Conservation (phyloP, 164 flowering plant species). For the Berberis vulgaris region DNA sequence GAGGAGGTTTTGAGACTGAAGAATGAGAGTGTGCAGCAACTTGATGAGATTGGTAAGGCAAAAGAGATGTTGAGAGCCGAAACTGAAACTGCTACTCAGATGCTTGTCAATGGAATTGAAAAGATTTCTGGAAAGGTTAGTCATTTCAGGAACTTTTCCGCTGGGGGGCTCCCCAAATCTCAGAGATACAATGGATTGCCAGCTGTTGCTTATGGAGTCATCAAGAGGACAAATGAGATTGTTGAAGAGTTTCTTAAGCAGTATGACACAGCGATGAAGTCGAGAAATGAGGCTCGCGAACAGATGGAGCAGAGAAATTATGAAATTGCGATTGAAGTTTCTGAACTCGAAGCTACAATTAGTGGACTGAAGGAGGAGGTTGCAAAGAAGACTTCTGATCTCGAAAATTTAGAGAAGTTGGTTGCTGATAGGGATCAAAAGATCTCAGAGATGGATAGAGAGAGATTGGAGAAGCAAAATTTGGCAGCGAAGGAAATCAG, state of each 20-base stretch:
- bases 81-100: slow-evolving; percentile 54
- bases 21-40: slow-evolving; percentile 39
- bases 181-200: slow-evolving; percentile 81
- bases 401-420: slow-evolving; percentile 42
- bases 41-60: slow-evolving; percentile 44
- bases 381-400: slow-evolving; percentile 29
- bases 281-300: slow-evolving; percentile 70
- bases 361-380: slow-evolving; percentile 63
- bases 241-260: slow-evolving; percentile 80
- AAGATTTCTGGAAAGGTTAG: slow-evolving; percentile 74
- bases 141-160: slow-evolving; percentile 53
- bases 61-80: slow-evolving; percentile 54
- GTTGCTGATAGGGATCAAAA: slow-evolving; percentile 44
- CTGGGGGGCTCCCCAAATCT: slow-evolving; percentile 62
- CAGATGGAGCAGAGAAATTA: slow-evolving; percentile 87
- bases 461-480: slow-evolving; percentile 32
- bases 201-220: slow-evolving; percentile 81
- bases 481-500: slow-evolving; percentile 30
- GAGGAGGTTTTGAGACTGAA: slow-evolving; percentile 37
- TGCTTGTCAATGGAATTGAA: slow-evolving; percentile 79
- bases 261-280: slow-evolving; percentile 46
- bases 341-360: slow-evolving; percentile 84
- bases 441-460: slow-evolving; percentile 43
- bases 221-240: slow-evolving; percentile 85
- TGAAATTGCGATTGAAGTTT: slow-evolving; percentile 95